These are phyloP conservation scores for Amphichorda felina DNA, from an alignment of 2,329 filamentous ascomycete genomes.

Conservation along the genomic window DNA sequence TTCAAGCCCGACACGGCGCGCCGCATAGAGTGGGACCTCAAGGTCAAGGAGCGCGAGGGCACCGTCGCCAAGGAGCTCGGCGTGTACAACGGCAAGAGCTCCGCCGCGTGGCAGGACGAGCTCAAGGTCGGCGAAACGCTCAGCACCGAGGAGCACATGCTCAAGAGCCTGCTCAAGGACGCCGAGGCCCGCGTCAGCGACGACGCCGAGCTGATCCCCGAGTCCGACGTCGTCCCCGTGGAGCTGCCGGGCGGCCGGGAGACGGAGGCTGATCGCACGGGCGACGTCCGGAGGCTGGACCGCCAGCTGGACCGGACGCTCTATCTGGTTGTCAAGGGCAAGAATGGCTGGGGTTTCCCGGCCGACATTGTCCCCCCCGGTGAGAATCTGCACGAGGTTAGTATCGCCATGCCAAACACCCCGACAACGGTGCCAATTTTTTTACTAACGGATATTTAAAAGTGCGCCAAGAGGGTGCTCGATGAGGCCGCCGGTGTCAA, in stretches of 20 bases:
- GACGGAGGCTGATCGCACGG: slow-evolving; percentile 67
- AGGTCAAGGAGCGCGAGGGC: slow-evolving; percentile 60
- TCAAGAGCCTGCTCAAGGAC: slow-evolving; percentile 62
- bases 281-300: slow-evolving; percentile 69
- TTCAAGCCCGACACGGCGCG: slow-evolving; percentile 82
- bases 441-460: slow-evolving; percentile 1
- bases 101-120: slow-evolving; percentile 85
- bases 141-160: slow-evolving; percentile 49
- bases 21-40: slow-evolving; percentile 82
- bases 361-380: slow-evolving; percentile 53
- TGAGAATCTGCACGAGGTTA: slow-evolving; percentile 75
- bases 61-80: slow-evolving; percentile 78
- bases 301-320: slow-evolving; percentile 69
- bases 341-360: slow-evolving; percentile 76
- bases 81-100: slow-evolving; percentile 59
- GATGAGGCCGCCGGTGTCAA: slow-evolving; percentile 71
- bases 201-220: slow-evolving; percentile 45
- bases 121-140: slow-evolving; percentile 61
- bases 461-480: slow-evolving; percentile 77
- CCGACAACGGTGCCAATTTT: not conserved
- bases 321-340: slow-evolving; percentile 73
- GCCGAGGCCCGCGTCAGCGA: slow-evolving; percentile 53
- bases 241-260: slow-evolving; percentile 58
- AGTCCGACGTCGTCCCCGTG: slow-evolving; percentile 51
- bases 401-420: slow-evolving; percentile 16